Percentiles rank a stretch among this genome's conserved stretches.
These are phyloP conservation scores for Carex kokanica DNA, from an alignment of 176 grass and related monocot species.

Conservation along the genomic window DNA sequence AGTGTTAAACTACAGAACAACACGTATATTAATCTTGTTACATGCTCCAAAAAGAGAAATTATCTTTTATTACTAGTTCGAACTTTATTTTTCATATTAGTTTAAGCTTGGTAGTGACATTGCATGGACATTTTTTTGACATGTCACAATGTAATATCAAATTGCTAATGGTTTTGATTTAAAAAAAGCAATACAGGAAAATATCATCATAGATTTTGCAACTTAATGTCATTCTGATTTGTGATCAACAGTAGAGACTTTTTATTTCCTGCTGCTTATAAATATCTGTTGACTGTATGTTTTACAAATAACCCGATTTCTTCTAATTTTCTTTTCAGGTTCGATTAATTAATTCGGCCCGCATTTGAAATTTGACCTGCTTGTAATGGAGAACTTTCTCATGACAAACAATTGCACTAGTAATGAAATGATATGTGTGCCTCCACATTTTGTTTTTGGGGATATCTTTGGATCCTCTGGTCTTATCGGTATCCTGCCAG, in stretches of 20 bases:
- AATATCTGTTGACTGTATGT: background rate
- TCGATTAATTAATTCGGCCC: too few species aligned
- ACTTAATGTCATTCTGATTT: background rate
- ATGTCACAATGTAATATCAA: background rate
- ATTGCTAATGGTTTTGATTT: background rate
- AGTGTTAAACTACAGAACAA: background rate
- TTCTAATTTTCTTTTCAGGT: constrained; percentile 18
- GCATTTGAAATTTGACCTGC: background rate
- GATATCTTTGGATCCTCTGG: background rate
- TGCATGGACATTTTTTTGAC: background rate
- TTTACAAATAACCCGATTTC: background rate
- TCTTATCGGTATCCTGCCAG: background rate
- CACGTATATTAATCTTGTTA: background rate
- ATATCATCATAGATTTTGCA: background rate
- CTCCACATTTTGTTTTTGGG: background rate
- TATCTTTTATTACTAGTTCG: background rate
- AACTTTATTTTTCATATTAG: background rate
- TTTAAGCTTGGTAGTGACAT: background rate
- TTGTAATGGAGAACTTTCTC: constrained; percentile 23
- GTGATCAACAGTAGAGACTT: background rate
- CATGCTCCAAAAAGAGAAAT: background rate
- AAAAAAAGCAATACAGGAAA: background rate
- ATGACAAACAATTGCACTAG: background rate
- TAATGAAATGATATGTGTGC: background rate
- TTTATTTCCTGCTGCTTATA: background rate